Conservation (phyloP, 371 early-diverging fungal species). For the Mortierella sp. region DNA sequence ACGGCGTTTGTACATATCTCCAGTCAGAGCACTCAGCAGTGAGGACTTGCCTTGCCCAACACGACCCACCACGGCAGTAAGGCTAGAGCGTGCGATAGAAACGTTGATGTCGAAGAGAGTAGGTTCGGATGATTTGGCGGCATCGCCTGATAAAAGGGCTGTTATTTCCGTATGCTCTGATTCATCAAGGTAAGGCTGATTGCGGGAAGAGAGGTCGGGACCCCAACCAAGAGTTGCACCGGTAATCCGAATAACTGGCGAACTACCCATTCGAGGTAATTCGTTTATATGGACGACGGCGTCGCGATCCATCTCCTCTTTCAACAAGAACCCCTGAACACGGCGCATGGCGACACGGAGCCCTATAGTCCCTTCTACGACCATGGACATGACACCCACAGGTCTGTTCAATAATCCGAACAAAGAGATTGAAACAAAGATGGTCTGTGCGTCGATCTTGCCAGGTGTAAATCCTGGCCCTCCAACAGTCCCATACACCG, state of each 20-base stretch:
- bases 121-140: not conserved
- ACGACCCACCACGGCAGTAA: constrained; percentile 72
- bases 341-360: constrained; percentile 35
- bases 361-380: constrained; percentile 8
- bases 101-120: not conserved
- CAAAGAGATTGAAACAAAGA: constrained; percentile 42
- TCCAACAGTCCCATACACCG: constrained; percentile 27
- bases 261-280: constrained; percentile 14
- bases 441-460: constrained; percentile 29
- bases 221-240: constrained; percentile 34
- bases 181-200: too few species aligned
- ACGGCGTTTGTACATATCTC: constrained; percentile 72
- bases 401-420: constrained; percentile 27
- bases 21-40: constrained; percentile 69
- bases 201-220: too few species aligned
- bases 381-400: constrained; percentile 9
- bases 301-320: constrained; percentile 35
- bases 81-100: constrained; percentile 36
- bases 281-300: constrained; percentile 54
- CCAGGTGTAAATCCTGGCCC: constrained; percentile 45
- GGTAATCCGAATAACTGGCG: constrained; percentile 13
- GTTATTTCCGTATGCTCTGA: too few species aligned
- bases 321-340: constrained; percentile 39
- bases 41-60: constrained; percentile 81
- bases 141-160: too few species aligned